These are phyloP conservation scores for Gaeumannomyces tritici DNA, from an alignment of 2,329 filamentous ascomycete genomes.

Conservation along the genomic window DNA sequence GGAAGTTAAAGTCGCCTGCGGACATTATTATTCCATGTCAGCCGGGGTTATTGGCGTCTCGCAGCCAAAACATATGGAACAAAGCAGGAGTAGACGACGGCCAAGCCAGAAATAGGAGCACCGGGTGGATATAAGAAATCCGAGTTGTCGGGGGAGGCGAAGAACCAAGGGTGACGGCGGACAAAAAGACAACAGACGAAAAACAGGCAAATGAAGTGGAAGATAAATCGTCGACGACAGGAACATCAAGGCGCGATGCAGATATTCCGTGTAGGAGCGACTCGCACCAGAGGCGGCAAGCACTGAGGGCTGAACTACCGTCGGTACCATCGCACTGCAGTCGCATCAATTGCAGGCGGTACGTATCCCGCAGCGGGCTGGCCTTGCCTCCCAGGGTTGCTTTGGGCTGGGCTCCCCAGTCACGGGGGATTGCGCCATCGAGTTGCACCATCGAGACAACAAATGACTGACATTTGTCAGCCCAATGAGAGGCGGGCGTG, in stretches of 20 bases:
- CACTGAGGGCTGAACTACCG: background rate
- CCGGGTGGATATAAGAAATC: background rate
- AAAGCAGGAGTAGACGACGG: conserved; percentile 3
- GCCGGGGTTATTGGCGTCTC: conserved; percentile 17
- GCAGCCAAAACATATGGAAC: conserved; percentile 18
- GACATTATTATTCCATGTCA: conserved; percentile 38
- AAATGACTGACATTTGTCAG: conserved; percentile 29
- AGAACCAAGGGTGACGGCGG: conserved; percentile 7
- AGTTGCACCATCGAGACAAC: conserved; percentile 8
- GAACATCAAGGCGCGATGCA: background rate
- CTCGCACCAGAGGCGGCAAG: background rate
- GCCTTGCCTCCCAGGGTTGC: background rate
- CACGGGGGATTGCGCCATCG: conserved; percentile 56
- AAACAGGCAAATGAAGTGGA: background rate
- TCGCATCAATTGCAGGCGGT: background rate
- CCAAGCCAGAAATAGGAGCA: background rate
- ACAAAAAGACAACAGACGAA: conserved; percentile 3
- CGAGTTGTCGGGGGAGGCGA: conserved; percentile 6
- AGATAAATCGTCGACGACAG: background rate
- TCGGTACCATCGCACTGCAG: background rate
- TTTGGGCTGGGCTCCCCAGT: conserved; percentile 17
- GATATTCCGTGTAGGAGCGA: background rate
- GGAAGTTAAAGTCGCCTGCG: conserved; percentile 48
- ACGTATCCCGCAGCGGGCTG: background rate
- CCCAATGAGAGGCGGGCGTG: conserved; percentile 18